Evolutionary conservation across 2,329 filamentous ascomycete species (phyloP), one percentile per base, ranked within the genome.

Genomic region (Tolypocladium album): DNA sequence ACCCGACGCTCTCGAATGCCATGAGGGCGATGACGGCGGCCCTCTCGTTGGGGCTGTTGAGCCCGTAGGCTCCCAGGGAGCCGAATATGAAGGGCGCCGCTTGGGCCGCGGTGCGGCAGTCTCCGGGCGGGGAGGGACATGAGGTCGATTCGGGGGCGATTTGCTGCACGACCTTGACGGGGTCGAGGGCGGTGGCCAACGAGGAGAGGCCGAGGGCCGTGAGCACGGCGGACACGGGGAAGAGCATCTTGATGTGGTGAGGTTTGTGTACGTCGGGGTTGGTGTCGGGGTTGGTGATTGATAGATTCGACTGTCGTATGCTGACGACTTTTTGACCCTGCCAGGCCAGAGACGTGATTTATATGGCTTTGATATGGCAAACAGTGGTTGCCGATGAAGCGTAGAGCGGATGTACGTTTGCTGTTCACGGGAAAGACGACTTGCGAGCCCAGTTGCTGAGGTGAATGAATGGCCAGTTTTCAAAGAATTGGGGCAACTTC

Each of bases 11-110:
- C 75, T 95, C 91, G 69, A 86, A 86, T 13, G 87, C 83, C 76
- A 90, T 88, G 68, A 91, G 78, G 15, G 86, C 79, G 52, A 94
- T 69, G 20, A 92, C 72, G 27, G 86, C 89, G 8, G 89, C 89
- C 69, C 88, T 85, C 66, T 88, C 83, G 27, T 78, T 81, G 27
- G 75, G 73, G 40, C 71, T 71, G 56, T 74, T 78, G 65, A 92
- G 75, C 3, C 71, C 64, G 76, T 90, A 88, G 13, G 77, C 72
- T 22, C 67, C 60, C 71, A 92, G 86, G 42, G 83, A 80, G 8
- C 74, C 64, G 67, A 76, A 74, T 62, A 93, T 78, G 64, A 74
- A 77, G 1, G 79, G 76, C 0, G 83, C 87, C 2, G 86, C 87
- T 66, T 84, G 76, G 9, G 71, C 71, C n/a, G 87, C 84, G 2